These are phyloP conservation scores for Lactifluus pinguis DNA, from an alignment of 768 basidiomycete species.

Conservation along the genomic window DNA sequence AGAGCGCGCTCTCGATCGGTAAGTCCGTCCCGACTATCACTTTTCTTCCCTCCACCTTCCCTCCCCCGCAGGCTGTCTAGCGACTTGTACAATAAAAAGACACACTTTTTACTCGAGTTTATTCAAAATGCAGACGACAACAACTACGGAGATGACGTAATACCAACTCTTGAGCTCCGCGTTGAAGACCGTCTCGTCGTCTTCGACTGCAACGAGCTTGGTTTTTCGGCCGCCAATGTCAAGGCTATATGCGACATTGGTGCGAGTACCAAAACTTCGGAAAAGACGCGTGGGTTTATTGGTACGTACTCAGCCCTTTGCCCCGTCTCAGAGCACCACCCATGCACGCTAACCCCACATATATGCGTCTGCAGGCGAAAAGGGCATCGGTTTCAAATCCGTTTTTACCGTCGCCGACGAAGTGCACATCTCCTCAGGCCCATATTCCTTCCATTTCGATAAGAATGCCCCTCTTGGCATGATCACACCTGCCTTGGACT, in stretches of 20 bases:
- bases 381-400: slow-evolving; percentile 27
- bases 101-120: slow-evolving; percentile 24
- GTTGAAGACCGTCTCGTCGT: slow-evolving; percentile 12
- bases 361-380: slow-evolving; percentile 21
- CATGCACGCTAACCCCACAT: background rate
- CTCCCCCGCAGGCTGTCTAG: slow-evolving; percentile 15
- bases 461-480: slow-evolving; percentile 19
- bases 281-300: slow-evolving; percentile 14
- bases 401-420: slow-evolving; percentile 24
- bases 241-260: slow-evolving; percentile 24
- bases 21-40: background rate
- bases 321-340: background rate
- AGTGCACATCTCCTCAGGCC: slow-evolving; percentile 21
- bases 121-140: slow-evolving; percentile 27
- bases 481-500: slow-evolving; percentile 20
- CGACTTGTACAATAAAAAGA: slow-evolving; percentile 24
- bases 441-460: slow-evolving; percentile 22
- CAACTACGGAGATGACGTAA: slow-evolving; percentile 3
- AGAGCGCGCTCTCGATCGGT: slow-evolving; percentile 18
- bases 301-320: background rate
- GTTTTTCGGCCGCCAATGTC: slow-evolving; percentile 20
- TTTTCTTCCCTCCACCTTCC: background rate
- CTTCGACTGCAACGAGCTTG: slow-evolving; percentile 22
- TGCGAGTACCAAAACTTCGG: slow-evolving; percentile 21
- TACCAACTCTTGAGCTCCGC: slow-evolving; percentile 14